phyloP scores from a whole-genome alignment of 2,329 filamentous ascomycete genomes.

The Aspergillus nomiae region DNA sequence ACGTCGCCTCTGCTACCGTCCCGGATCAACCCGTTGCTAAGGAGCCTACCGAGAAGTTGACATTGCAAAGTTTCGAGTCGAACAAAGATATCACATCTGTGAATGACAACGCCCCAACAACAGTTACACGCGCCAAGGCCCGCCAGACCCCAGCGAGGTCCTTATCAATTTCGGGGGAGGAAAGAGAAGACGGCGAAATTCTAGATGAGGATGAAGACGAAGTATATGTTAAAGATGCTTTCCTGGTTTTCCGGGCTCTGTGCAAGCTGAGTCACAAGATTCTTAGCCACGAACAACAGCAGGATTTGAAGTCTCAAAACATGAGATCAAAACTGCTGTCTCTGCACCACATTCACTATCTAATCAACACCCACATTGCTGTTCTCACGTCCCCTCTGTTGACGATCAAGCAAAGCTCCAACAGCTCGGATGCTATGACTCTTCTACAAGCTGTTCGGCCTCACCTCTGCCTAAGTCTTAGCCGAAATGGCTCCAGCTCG shows the following conservation, averaged over 20 bases:
- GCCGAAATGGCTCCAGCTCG: conserved; percentile 91
- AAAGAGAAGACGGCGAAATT: conserved; percentile 40
- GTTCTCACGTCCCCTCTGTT: conserved; percentile 91
- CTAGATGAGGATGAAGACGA: conserved; percentile 78
- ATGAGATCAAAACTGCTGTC: conserved; percentile 98
- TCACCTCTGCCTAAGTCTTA: conserved; percentile 92
- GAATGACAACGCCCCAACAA: conserved; percentile 67
- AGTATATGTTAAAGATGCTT: conserved; percentile 94
- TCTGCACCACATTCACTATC: conserved; percentile 90
- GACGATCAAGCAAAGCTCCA: conserved; percentile 89
- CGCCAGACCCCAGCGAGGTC: conserved; percentile 50
- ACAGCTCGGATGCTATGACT: conserved; percentile 76
- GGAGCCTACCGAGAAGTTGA: conserved; percentile 60
- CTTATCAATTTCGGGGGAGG: conserved; percentile 38
- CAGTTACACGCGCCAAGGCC: conserved; percentile 62
- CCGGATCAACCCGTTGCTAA: conserved; percentile 54
- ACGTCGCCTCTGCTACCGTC: conserved; percentile 36
- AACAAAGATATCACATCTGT: conserved; percentile 68
- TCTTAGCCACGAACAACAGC: conserved; percentile 84
- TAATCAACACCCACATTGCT: conserved; percentile 88
- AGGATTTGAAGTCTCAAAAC: conserved; percentile 87
- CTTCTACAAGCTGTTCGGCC: conserved; percentile 96
- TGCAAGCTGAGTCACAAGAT: conserved; percentile 96
- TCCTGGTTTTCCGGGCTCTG: conserved; percentile 94
- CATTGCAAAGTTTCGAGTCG: conserved; percentile 69